phyloP scores from a whole-genome alignment of 106 monocot species.

The Allium sativum region DNA sequence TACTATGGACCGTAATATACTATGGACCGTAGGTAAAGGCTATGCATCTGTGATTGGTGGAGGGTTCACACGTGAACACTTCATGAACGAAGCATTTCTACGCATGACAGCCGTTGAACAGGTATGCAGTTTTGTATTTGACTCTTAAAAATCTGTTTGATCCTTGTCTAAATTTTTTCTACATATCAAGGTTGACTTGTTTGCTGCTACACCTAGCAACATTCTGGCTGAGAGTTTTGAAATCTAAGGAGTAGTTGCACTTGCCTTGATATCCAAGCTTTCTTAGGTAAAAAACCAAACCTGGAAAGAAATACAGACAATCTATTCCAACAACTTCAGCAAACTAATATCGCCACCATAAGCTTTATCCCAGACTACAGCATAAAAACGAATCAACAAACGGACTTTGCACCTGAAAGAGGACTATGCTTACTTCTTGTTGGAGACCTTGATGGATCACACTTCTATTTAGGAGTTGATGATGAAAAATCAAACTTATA shows the following conservation, averaged over 20 bases:
- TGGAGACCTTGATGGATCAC: slow-evolving; percentile 72
- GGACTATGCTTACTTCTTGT: slow-evolving; percentile 82
- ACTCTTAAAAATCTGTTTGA: background rate
- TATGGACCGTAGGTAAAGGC: slow-evolving; percentile 79
- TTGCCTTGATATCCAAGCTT: slow-evolving; percentile 74
- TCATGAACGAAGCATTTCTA: slow-evolving; percentile 80
- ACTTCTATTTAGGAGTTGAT: slow-evolving; percentile 66
- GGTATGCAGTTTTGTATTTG: slow-evolving; percentile 21
- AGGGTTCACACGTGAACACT: slow-evolving; percentile 74
- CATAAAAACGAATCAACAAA: slow-evolving; percentile 14
- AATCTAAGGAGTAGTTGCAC: slow-evolving; percentile 72
- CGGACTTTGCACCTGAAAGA: slow-evolving; percentile 68
- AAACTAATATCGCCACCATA: slow-evolving; percentile 28
- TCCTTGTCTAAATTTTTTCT: background rate
- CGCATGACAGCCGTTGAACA: slow-evolving; percentile 82
- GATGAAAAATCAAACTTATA: slow-evolving; percentile 44
- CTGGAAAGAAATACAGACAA: slow-evolving; percentile 57
- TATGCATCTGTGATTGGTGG: slow-evolving; percentile 72
- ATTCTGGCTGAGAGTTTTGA: slow-evolving; percentile 80
- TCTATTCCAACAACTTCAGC: slow-evolving; percentile 76
- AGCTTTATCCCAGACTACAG: slow-evolving; percentile 32
- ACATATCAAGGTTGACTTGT: slow-evolving; percentile 67
- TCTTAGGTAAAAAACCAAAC: slow-evolving; percentile 54
- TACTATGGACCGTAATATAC: slow-evolving; percentile 54
- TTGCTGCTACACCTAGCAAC: slow-evolving; percentile 63